Evolutionary conservation across 2,329 filamentous ascomycete genomes (phyloP), one percentile per base, ranked within the genome.

Genomic region (Trichophyton benhamiae): DNA sequence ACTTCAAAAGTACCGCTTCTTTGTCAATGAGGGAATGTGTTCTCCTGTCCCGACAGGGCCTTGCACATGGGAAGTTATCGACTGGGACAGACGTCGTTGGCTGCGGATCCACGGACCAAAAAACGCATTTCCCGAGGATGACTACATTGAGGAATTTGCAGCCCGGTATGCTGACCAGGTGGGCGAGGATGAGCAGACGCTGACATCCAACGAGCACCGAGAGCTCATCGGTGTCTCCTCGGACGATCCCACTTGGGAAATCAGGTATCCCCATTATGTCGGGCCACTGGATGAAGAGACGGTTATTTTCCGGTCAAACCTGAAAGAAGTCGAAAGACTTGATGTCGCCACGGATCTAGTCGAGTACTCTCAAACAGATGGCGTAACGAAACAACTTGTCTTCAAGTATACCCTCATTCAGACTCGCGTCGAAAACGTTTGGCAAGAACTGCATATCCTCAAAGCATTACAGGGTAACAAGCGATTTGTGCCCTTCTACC

Each of bases 371-470:
- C 33, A 3, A n/a, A n/a, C 25, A 38, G 20, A 20, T 20, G 20
- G 20, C 20, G 20, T 20, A 20, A 20, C 20, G 1, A 61, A 58
- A 17, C 42, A 61, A 15, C 13, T 55, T 3, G 59, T 61, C 6
- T 63, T 63, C 30, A 63, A 63, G 27, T 63, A 63, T 27, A 63
- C 61, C 27, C 48, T 63, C 13, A 58, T 61, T 13, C 25, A 59
- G 44, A 15, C 49, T 9, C 59, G 59, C 1, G 55, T 63, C 25
- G 25, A 63, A 53, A 36, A 59, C 53, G 61, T 61, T 13, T 63
- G 62, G 59, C 46, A 48, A 25, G 62, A 61, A 20, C 41, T 61
- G 13, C 55, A 61, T 42, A 59, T 61, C 33, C 59, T 61, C 30
- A 61, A 63, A 27, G 59, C 55, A 3, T 30, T 63, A 11, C 58